Evolutionary conservation across 345 rosid genomes (phyloP).

Genomic region (Conringia planisiliqua): DNA sequence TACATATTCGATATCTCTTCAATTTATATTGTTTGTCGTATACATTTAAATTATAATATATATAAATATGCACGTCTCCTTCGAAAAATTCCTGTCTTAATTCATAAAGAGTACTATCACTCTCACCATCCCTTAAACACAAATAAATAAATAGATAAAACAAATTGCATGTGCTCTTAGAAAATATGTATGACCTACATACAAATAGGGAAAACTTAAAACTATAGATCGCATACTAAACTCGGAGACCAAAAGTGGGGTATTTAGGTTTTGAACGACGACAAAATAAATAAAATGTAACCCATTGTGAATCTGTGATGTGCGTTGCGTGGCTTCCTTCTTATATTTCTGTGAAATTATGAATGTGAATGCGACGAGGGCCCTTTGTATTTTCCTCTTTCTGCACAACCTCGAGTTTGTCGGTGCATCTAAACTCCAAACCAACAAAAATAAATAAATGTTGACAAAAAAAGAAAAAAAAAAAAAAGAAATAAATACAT

Average conservation of each 20-base stretch:
- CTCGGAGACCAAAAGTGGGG: background rate
- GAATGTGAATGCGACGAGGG: background rate
- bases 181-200: background rate
- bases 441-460: background rate
- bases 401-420: background rate
- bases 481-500: background rate
- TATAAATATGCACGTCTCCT: slow-evolving; percentile 3
- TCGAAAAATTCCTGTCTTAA: background rate
- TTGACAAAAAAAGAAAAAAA: no score
- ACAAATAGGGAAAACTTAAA: background rate
- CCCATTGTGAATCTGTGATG: background rate
- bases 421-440: background rate
- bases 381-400: background rate
- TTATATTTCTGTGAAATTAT: background rate
- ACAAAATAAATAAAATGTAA: background rate
- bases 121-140: background rate
- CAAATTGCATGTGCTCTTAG: background rate
- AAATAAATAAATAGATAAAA: background rate
- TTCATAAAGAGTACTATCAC: background rate
- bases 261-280: background rate
- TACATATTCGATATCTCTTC: background rate
- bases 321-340: background rate
- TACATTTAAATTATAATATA: background rate
- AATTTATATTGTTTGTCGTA: background rate
- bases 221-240: background rate